Base-by-base conservation (phyloP, 2,329 filamentous ascomycete genomes). In the Alternaria conjuncta region DNA sequence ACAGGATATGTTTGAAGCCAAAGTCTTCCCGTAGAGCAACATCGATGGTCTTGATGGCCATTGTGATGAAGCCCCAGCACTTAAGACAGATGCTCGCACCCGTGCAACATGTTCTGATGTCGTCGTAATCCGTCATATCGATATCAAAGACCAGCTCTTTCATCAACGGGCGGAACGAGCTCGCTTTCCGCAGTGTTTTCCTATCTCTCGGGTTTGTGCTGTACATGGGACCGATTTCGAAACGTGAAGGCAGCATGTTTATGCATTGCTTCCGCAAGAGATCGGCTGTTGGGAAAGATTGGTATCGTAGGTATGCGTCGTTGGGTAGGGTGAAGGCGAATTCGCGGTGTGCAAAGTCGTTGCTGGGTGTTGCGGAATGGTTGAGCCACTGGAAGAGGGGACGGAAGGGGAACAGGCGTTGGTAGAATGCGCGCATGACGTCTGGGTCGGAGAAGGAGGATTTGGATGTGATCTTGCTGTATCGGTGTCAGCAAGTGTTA, bases 141-240 rank as follows among this genome's bases (percentile, higher is more conserved):
- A 99, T 98, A 90, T 99, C 96, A 80, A 99, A 98, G 73, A 97
- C 97, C 43, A 99, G 84, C 80, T 99, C 96, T 80, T 99, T 99
- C 60, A 92, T 87, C 30, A 97, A 80, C 0, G 96, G 95, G 67
- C 90, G 91, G 83, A 99, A 97, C 9, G 92, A 89, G 51, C 89
- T 88, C 36, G 90, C 87, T 79, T 94, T 95, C 57, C 91, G 89
- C 32, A 98, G 82, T 0, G 90, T 90, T 82, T 98, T 99, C 75
- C 95, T 90, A 74, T 99, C 96, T 72, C 94, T 91, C 1, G 96
- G 96, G 78, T 98, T 97, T 50, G 94, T 92, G 56, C 87, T 93
- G 83, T 99, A 99, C 53, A 97, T 92, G n/a, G 96, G 96, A 1
- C 96, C 96, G 73, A 99, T 98, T 84, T 99, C 96, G 83, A 99